phyloP scores from a whole-genome alignment of 2,329 filamentous ascomycete species.

The Dactylellina leptospora region DNA sequence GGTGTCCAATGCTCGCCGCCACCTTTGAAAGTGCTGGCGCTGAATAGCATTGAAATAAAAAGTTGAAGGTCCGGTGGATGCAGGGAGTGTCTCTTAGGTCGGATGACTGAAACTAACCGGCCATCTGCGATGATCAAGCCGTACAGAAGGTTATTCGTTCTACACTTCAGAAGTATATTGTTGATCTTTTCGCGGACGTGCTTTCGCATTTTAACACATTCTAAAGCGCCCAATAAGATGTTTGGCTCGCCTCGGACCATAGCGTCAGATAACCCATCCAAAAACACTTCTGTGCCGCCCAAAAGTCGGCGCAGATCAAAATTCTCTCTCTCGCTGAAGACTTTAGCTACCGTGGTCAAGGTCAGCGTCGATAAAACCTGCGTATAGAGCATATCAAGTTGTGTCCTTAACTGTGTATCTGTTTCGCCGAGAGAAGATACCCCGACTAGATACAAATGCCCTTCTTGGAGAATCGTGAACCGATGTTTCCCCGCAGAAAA shows the following conservation, averaged over 20 bases:
- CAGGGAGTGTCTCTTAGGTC: conserved; percentile 91
- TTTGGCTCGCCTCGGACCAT: conserved; percentile 94
- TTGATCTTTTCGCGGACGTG: conserved; percentile 86
- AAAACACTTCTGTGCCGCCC: conserved; percentile 86
- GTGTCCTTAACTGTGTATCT: conserved; percentile 82
- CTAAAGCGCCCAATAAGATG: conserved; percentile 84
- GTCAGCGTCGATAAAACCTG: conserved; percentile 96
- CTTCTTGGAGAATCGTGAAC: conserved; percentile 85
- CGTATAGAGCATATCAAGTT: conserved; percentile 96
- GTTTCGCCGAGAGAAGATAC: conserved; percentile 93
- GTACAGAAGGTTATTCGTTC: conserved; percentile 82
- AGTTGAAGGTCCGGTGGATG: conserved; percentile 95
- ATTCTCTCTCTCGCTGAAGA: conserved; percentile 91
- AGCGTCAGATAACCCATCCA: conserved; percentile 91
- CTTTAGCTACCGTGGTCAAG: conserved; percentile 81
- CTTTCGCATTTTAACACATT: conserved; percentile 92
- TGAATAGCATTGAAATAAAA: conserved; percentile 99
- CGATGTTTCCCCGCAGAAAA: conserved; percentile 88
- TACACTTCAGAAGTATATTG: conserved; percentile 81
- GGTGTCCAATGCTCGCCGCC: conserved; percentile 98
- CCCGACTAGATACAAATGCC: conserved; percentile 89
- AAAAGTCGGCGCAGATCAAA: conserved; percentile 89
- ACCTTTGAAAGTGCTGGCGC: conserved; percentile 88
- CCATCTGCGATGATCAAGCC: conserved; percentile 92
- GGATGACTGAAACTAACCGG: conserved; percentile 89